Evolutionary conservation across 2,329 filamentous ascomycete species (phyloP).

Genomic region (Xylariaceae sp.): DNA sequence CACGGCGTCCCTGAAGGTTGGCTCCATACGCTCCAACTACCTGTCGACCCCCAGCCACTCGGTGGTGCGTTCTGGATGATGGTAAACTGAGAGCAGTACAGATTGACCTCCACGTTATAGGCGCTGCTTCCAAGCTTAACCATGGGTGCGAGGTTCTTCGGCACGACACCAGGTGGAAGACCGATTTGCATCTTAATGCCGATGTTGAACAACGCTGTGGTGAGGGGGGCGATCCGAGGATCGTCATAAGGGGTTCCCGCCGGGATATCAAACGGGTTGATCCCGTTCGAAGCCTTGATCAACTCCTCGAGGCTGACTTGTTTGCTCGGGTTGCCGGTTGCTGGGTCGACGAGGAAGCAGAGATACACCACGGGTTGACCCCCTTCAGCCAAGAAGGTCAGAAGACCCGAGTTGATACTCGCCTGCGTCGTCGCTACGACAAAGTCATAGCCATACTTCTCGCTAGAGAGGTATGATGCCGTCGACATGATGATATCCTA

Average conservation of each 20-base stretch:
- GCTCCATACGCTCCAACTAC: neutral
- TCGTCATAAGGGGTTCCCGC: conserved; percentile 1
- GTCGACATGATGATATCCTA: neutral
- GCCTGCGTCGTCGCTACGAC: conserved; percentile 1
- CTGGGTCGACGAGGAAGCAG: conserved; percentile 1
- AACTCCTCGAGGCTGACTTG: neutral
- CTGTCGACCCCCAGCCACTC: neutral
- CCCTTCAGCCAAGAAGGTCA: neutral
- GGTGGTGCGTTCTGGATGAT: conserved; percentile 1
- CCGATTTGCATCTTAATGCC: conserved; percentile 2
- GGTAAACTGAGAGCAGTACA: conserved; percentile 4
- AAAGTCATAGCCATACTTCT: conserved; percentile 2
- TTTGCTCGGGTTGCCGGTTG: neutral
- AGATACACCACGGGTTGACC: neutral
- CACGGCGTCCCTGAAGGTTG: neutral
- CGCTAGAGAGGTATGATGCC: neutral
- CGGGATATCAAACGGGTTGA: conserved; percentile 1
- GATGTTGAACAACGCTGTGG: neutral
- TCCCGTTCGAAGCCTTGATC: neutral
- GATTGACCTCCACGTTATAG: neutral
- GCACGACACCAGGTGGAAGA: neutral
- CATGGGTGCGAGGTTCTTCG: neutral
- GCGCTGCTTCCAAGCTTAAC: neutral
- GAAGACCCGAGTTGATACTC: neutral
- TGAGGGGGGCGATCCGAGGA: neutral